Conservation (phyloP, 768 basidiomycete species). For the Tulasnella sp. region DNA sequence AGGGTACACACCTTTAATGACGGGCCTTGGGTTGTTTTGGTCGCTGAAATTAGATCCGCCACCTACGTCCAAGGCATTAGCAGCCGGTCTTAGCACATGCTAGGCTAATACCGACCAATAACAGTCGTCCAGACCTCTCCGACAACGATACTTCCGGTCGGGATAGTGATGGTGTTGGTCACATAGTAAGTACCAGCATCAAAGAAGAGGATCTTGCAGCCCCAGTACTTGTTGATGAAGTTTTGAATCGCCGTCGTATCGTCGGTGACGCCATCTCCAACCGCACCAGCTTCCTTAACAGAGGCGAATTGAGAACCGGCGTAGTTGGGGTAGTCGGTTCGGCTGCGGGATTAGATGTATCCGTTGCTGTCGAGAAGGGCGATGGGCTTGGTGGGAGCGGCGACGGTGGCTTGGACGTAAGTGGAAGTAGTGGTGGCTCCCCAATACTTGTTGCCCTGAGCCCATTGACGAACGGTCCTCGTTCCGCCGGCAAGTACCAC, state of each 20-base stretch:
- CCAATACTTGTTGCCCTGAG: too few relatives aligned
- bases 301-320: too few relatives aligned
- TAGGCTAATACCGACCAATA: conserved; percentile 39
- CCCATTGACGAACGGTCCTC: too few relatives aligned
- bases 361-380: too few relatives aligned
- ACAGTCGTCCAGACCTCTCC: conserved; percentile 62
- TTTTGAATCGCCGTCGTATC: conserved; percentile 57
- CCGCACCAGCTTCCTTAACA: too few relatives aligned
- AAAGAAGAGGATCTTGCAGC: conserved; percentile 77
- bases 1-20: conserved; percentile 38
- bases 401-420: too few relatives aligned
- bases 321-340: too few relatives aligned
- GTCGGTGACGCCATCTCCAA: too few relatives aligned
- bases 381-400: too few relatives aligned
- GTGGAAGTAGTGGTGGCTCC: too few relatives aligned
- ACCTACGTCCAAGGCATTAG: not conserved
- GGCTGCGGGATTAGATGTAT: too few relatives aligned
- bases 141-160: conserved; percentile 54
- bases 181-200: conserved; percentile 66
- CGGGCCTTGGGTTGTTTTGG: conserved; percentile 43
- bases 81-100: not conserved
- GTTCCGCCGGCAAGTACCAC: too few relatives aligned
- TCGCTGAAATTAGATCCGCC: conserved; percentile 48
- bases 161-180: conserved; percentile 53
- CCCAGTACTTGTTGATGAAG: conserved; percentile 60